These are phyloP conservation scores for Dipodascus albidus DNA, from an alignment of 805 yeast species.

Conservation along the genomic window DNA sequence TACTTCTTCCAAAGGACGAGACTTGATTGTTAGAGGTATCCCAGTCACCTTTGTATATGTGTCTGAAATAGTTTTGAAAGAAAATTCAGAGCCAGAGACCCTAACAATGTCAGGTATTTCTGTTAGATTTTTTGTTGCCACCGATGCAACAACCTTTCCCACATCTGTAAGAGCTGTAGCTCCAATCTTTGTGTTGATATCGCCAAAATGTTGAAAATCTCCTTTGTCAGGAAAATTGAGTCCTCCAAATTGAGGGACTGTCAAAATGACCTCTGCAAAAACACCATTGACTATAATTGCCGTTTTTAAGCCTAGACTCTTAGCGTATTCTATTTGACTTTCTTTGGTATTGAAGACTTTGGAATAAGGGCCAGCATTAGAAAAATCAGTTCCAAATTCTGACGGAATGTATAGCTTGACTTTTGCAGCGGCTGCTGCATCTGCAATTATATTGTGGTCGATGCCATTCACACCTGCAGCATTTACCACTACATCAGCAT, in stretches of 20 bases:
- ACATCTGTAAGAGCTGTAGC: conserved; percentile 32
- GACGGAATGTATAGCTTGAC: conserved; percentile 46
- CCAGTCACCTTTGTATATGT: not conserved
- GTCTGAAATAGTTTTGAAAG: not conserved
- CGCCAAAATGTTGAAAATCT: conserved; percentile 31
- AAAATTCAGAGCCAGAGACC: not conserved
- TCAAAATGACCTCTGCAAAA: conserved; percentile 16
- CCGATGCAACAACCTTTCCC: conserved; percentile 32
- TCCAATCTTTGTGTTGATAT: conserved; percentile 27
- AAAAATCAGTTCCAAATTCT: conserved; percentile 39
- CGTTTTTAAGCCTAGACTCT: conserved; percentile 8
- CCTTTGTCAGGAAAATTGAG: conserved; percentile 25
- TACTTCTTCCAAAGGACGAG: not conserved
- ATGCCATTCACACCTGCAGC: conserved; percentile 25
- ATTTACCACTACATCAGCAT: conserved; percentile 39
- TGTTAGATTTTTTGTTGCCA: conserved; percentile 23
- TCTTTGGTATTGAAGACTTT: conserved; percentile 1
- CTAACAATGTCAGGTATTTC: not conserved
- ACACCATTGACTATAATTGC: conserved; percentile 5
- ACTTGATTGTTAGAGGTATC: not conserved
- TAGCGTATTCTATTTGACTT: conserved; percentile 3
- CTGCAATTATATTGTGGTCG: conserved; percentile 24
- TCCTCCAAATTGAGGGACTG: conserved; percentile 23
- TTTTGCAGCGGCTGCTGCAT: conserved; percentile 30
- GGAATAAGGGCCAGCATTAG: conserved; percentile 1